Conservation (phyloP, 257 asterid species). For the Orobanche coerulescens region DNA sequence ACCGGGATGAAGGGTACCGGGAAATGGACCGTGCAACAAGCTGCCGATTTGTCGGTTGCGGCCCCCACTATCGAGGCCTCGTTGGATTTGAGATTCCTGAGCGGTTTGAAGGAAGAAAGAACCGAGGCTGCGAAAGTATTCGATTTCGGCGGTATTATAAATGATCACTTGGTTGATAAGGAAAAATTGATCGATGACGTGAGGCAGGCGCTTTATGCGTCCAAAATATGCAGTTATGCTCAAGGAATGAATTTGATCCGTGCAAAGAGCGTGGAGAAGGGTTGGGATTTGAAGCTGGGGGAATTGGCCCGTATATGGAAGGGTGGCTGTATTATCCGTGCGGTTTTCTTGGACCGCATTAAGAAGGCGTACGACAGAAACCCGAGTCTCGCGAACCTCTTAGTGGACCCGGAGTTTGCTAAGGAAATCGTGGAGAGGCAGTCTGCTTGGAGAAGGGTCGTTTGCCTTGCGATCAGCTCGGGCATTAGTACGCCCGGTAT, state of each 20-base stretch:
- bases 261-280: conserved; percentile 85
- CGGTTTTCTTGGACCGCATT: conserved; percentile 89
- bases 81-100: conserved; percentile 83
- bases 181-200: conserved; percentile 66
- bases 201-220: conserved; percentile 77
- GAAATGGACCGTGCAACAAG: conserved; percentile 97
- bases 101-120: conserved; percentile 92
- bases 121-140: conserved; percentile 75
- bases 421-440: conserved; percentile 81
- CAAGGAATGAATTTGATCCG: conserved; percentile 95
- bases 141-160: conserved; percentile 54
- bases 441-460: conserved; percentile 90
- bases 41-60: conserved; percentile 87
- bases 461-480: conserved; percentile 65
- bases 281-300: conserved; percentile 80
- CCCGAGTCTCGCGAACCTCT: conserved; percentile 69
- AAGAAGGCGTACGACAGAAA: conserved; percentile 90
- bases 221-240: conserved; percentile 88
- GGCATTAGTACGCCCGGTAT: conserved; percentile 97
- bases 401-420: conserved; percentile 92
- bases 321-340: conserved; percentile 95
- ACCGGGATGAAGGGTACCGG: conserved; percentile 99
- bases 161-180: conserved; percentile 61
- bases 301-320: conserved; percentile 98
- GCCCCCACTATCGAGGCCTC: conserved; percentile 97